A percentile compares a stretch with the other conserved stretches of the same genome.
Evolutionary conservation across 495 filamentous ascomycete genomes (phyloP).

Genomic region (Hypoxylon trugodes): DNA sequence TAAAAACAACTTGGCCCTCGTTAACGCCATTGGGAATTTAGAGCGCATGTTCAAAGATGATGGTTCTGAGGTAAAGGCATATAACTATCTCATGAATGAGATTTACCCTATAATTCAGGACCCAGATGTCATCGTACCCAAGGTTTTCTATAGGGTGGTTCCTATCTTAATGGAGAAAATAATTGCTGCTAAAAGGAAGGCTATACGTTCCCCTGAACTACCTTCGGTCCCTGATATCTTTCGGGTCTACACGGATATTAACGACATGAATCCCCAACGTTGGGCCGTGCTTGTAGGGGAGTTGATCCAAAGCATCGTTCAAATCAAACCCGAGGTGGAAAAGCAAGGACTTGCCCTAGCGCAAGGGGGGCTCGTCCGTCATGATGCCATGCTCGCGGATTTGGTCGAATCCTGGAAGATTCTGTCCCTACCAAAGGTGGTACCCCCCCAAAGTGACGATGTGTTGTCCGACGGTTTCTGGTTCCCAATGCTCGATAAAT

Average conservation of each 20-base stretch:
- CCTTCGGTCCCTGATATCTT: slow-evolving; percentile 53
- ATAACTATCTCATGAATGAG: slow-evolving; percentile 50
- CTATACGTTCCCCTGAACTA: slow-evolving; percentile 45
- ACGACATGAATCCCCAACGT: slow-evolving; percentile 36
- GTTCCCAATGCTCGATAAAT: slow-evolving; percentile 34
- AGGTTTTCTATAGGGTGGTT: slow-evolving; percentile 31
- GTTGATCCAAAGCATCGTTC: slow-evolving; percentile 45
- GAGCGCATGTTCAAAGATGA: slow-evolving; percentile 47
- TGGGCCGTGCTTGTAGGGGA: slow-evolving; percentile 48
- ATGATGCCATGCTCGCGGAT: slow-evolving; percentile 49
- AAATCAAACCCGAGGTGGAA: slow-evolving; percentile 36
- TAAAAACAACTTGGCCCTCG: slow-evolving; percentile 16
- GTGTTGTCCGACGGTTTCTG: slow-evolving; percentile 34
- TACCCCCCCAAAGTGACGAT: slow-evolving; percentile 1
- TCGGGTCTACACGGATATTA: slow-evolving; percentile 46
- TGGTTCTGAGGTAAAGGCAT: slow-evolving; percentile 43
- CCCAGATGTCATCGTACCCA: slow-evolving; percentile 26
- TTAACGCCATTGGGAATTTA: slow-evolving; percentile 45
- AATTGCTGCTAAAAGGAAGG: slow-evolving; percentile 42
- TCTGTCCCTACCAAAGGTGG: slow-evolving; percentile 39
- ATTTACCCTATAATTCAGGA: slow-evolving; percentile 44
- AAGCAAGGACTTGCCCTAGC: slow-evolving; percentile 27
- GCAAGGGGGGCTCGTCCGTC: slow-evolving; percentile 39
- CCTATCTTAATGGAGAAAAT: slow-evolving; percentile 41
- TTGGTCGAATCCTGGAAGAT: slow-evolving; percentile 52